phyloP scores from a whole-genome alignment of 768 basidiomycete species.

The Mycena galericulata region DNA sequence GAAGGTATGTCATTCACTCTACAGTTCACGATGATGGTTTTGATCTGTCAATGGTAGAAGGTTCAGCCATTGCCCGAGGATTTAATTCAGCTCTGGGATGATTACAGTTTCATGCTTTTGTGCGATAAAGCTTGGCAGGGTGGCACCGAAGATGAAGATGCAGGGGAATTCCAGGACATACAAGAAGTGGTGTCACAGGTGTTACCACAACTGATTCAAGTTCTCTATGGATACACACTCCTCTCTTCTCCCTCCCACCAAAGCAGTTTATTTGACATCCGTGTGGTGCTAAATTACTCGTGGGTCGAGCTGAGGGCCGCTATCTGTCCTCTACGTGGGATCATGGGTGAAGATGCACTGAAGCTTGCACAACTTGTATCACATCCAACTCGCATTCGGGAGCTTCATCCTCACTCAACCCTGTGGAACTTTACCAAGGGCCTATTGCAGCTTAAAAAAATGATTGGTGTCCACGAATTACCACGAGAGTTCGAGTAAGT shows the following conservation, averaged over 20 bases:
- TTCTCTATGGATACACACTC: not conserved
- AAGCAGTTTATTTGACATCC: not conserved
- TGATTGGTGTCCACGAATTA: not conserved
- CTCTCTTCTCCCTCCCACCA: not conserved
- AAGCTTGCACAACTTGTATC: not conserved
- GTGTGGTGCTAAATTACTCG: not conserved
- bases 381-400: not conserved
- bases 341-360: not conserved
- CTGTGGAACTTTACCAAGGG: not conserved
- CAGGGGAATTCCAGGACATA: no score
- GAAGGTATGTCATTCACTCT: not conserved
- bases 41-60: not conserved
- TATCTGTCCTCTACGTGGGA: not conserved
- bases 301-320: slow-evolving; percentile 4
- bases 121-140: not conserved
- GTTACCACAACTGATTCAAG: not conserved
- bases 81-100: slow-evolving; percentile 17
- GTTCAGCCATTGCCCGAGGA: not conserved
- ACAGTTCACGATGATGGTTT: not conserved
- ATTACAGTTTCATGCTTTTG: not conserved
- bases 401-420: not conserved
- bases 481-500: not conserved
- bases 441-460: not conserved
- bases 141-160: not conserved
- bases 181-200: not conserved